phyloP scores from a whole-genome alignment of 2,329 filamentous ascomycete genomes.

The Talaromyces marneffei region DNA sequence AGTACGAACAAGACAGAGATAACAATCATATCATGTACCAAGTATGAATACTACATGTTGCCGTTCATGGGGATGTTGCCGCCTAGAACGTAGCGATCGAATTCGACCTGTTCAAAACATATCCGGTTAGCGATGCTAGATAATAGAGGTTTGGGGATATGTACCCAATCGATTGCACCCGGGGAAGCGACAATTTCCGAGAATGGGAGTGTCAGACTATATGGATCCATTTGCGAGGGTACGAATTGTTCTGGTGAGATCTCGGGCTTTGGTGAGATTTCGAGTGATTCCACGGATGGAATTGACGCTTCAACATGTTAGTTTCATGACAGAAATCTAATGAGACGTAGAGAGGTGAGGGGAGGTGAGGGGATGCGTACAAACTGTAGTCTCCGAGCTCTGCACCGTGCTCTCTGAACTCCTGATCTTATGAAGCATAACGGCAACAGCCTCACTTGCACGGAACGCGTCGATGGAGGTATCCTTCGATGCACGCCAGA shows the following conservation, averaged over 20 bases:
- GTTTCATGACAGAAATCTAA: not conserved
- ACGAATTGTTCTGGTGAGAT: constrained; percentile 7
- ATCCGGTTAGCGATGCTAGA: constrained; percentile 8
- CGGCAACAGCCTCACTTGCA: constrained; percentile 66
- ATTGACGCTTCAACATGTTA: constrained; percentile 5
- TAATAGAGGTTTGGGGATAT: not conserved
- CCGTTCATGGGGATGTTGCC: not conserved
- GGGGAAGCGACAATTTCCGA: constrained; percentile 15
- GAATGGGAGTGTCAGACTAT: constrained; percentile 12
- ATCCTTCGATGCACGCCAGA: constrained; percentile 70
- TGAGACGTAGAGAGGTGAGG: not conserved
- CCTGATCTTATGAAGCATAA: constrained; percentile 63
- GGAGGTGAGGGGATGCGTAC: not conserved
- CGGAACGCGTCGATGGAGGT: constrained; percentile 80
- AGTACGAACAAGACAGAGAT: not conserved
- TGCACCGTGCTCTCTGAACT: not conserved
- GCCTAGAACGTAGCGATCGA: constrained; percentile 13
- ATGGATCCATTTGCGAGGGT: constrained; percentile 1
- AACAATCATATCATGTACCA: not conserved
- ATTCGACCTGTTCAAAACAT: constrained; percentile 6
- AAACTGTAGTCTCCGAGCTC: constrained; percentile 3
- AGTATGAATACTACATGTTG: not conserved
- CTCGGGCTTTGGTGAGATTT: constrained; percentile 10
- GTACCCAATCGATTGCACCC: constrained; percentile 14
- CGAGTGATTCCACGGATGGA: constrained; percentile 11